Evolutionary conservation across 768 basidiomycete species (phyloP).

Genomic region (Galerina marginata): DNA sequence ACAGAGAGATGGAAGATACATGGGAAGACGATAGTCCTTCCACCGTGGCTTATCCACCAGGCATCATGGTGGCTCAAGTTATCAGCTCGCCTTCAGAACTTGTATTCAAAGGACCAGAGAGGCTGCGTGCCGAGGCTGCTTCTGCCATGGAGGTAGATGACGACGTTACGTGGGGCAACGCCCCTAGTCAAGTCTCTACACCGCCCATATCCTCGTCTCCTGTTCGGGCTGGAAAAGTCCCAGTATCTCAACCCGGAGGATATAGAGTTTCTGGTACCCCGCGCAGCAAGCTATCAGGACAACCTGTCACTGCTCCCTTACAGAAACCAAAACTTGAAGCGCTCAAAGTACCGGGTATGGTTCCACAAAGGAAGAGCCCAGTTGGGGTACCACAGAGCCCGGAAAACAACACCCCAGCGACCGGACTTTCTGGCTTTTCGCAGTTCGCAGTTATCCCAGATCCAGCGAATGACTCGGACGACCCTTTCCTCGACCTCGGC

Average conservation of each 20-base stretch:
- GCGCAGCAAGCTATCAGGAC: neutral
- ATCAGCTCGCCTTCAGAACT: conserved; percentile 25
- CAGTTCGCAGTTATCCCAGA: conserved; percentile 4
- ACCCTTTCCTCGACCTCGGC: conserved; percentile 21
- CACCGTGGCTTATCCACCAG: conserved; percentile 17
- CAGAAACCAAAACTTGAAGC: neutral
- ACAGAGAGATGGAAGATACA: neutral
- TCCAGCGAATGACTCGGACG: conserved; percentile 1
- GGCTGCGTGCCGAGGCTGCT: neutral
- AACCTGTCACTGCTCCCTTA: neutral
- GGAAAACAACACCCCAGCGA: conserved; percentile 19
- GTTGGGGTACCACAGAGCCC: conserved; percentile 4
- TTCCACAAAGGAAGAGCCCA: neutral
- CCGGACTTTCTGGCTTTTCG: conserved; percentile 13
- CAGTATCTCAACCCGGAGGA: conserved; percentile 6
- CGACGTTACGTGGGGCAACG: conserved; percentile 1
- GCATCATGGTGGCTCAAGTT: conserved; percentile 13
- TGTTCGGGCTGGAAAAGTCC: conserved; percentile 7
- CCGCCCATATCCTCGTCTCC: conserved; percentile 8
- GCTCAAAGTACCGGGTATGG: neutral
- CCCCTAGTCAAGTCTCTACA: neutral
- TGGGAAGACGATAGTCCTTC: conserved; percentile 19
- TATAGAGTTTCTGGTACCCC: conserved; percentile 7
- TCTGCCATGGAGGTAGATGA: neutral
- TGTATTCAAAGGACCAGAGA: conserved; percentile 3